Percentiles rank a stretch among this genome's conserved stretches.
These are phyloP conservation scores for Coffea eugenioides DNA, from an alignment of 257 asterid species.

Conservation along the genomic window DNA sequence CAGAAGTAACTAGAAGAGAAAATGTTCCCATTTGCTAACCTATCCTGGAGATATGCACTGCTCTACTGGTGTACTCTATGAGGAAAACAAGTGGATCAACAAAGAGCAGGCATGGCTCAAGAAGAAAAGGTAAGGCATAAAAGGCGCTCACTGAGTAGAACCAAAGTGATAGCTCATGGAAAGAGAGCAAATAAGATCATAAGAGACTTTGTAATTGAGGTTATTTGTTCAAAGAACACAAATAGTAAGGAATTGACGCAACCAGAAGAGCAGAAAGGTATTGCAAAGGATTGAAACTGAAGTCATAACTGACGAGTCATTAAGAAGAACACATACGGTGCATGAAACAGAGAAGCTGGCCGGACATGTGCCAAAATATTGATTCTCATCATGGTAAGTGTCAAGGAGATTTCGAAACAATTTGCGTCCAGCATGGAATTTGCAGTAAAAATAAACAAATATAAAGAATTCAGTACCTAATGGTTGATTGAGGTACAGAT, in stretches of 20 bases:
- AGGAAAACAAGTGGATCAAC: neutral
- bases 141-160: neutral
- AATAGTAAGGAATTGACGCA: neutral
- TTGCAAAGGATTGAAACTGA: neutral
- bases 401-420: neutral
- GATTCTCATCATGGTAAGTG: neutral
- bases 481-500: conserved; percentile 76
- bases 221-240: neutral
- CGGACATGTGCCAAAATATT: neutral
- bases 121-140: neutral
- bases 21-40: neutral
- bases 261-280: neutral
- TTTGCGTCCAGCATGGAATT: neutral
- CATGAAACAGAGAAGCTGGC: neutral
- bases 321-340: neutral
- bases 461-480: conserved; percentile 45
- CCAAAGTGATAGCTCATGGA: neutral
- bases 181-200: neutral
- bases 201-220: neutral
- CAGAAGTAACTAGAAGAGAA: neutral
- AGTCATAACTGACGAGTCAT: neutral
- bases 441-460: neutral
- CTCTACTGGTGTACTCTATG: no score
- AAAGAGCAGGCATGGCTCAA: neutral
- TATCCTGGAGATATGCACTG: neutral